Evolutionary conservation across 2,329 filamentous ascomycete species (phyloP).

Genomic region (Cercospora citrullina): DNA sequence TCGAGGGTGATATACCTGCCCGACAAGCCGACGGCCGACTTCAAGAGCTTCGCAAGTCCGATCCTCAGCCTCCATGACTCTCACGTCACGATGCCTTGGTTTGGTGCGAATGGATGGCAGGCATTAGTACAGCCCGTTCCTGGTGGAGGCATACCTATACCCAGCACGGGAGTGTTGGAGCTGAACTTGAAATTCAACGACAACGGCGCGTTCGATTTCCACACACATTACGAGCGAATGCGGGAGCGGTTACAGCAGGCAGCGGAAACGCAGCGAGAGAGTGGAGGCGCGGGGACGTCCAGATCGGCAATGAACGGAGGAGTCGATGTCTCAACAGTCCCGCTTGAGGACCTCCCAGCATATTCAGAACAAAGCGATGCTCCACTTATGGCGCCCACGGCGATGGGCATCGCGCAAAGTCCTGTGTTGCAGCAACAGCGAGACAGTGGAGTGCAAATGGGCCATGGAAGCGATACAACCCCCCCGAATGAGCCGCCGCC

Average conservation of each 20-base stretch:
- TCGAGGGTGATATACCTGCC: conserved; percentile 84
- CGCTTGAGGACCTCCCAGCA: conserved; percentile 83
- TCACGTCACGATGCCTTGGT: conserved; percentile 83
- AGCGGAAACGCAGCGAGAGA: conserved; percentile 65
- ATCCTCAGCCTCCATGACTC: conserved; percentile 86
- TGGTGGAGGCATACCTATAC: conserved; percentile 76
- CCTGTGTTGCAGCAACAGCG: conserved; percentile 23
- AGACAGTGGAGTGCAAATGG: conserved; percentile 23
- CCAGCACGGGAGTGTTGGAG: conserved; percentile 70
- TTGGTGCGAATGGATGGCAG: conserved; percentile 88
- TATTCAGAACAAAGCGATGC: conserved; percentile 65
- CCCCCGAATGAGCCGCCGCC: conserved; percentile 77
- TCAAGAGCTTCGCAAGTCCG: conserved; percentile 87
- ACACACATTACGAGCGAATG: conserved; percentile 76
- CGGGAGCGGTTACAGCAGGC: conserved; percentile 81
- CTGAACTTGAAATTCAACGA: conserved; percentile 89
- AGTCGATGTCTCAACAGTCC: conserved; percentile 64
- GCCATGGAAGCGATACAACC: conserved; percentile 28
- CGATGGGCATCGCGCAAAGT: conserved; percentile 35
- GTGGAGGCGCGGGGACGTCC: conserved; percentile 37
- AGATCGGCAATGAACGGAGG: conserved; percentile 38
- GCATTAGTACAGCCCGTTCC: conserved; percentile 76
- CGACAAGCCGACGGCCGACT: conserved; percentile 61
- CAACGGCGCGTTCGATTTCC: conserved; percentile 91
- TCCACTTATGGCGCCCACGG: conserved; percentile 41